Conservation (phyloP, 352 stramenopile species). For the Globisporangium spiculum region DNA sequence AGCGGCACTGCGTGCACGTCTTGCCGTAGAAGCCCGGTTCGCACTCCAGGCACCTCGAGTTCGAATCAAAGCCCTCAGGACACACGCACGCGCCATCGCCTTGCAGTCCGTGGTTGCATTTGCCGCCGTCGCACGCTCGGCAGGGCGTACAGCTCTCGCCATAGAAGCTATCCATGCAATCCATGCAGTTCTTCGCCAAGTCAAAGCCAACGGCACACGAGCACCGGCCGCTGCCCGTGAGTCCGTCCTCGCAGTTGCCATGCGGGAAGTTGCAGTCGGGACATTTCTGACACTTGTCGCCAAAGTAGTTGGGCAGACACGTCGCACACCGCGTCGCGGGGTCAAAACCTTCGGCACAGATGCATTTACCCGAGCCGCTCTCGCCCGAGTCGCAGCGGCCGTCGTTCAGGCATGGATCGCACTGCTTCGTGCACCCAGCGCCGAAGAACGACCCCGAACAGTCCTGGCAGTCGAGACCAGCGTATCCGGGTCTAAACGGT, state of each 20-base stretch:
- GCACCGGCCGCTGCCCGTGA: slow-evolving; percentile 75
- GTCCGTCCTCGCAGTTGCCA: slow-evolving; percentile 81
- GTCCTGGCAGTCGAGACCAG: slow-evolving; percentile 65
- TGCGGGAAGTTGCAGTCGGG: slow-evolving; percentile 82
- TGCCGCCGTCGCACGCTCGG: slow-evolving; percentile 73
- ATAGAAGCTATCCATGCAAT: slow-evolving; percentile 85
- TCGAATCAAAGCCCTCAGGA: slow-evolving; percentile 66
- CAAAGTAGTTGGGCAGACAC: slow-evolving; percentile 77
- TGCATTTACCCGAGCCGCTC: slow-evolving; percentile 57
- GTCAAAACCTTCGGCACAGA: slow-evolving; percentile 75
- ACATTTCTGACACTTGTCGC: slow-evolving; percentile 67
- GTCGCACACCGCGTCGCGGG: slow-evolving; percentile 67
- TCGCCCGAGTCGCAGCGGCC: slow-evolving; percentile 68
- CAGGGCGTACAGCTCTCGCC: slow-evolving; percentile 68
- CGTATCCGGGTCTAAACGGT: slow-evolving; percentile 47
- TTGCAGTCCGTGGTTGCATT: slow-evolving; percentile 75
- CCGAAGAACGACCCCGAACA: slow-evolving; percentile 65
- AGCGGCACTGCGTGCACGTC: slow-evolving; percentile 74
- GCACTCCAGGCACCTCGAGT: slow-evolving; percentile 77
- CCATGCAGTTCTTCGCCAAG: slow-evolving; percentile 62
- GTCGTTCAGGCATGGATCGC: slow-evolving; percentile 74
- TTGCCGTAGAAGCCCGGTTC: slow-evolving; percentile 65
- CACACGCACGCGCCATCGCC: slow-evolving; percentile 83
- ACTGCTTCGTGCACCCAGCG: slow-evolving; percentile 42
- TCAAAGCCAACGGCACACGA: slow-evolving; percentile 86